Evolutionary conservation across 345 rosid species (phyloP).

Genomic region (Moringa oleifera): DNA sequence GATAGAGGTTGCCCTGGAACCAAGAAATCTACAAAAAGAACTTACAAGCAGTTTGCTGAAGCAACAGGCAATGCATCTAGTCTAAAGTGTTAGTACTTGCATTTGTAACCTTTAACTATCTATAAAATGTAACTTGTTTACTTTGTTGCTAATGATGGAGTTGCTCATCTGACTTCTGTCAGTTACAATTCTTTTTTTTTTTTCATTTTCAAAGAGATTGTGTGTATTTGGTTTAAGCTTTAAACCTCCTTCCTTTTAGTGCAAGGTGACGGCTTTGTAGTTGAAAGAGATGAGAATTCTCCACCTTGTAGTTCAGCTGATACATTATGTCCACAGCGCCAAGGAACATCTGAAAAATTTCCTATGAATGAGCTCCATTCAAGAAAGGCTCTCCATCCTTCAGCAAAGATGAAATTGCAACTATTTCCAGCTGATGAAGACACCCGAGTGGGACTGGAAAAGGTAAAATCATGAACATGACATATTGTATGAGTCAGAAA

Average conservation of each 20-base stretch:
- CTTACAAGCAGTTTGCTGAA: slow-evolving; percentile 2
- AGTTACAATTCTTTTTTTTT: not conserved
- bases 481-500: not conserved
- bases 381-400: slow-evolving; percentile 25
- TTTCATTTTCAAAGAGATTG: not conserved
- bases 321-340: slow-evolving; percentile 11
- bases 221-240: slow-evolving; percentile 4
- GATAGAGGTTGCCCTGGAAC: slow-evolving; percentile 12
- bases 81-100: not conserved
- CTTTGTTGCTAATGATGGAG: not conserved
- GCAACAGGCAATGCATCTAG: slow-evolving; percentile 18
- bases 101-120: not conserved
- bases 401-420: slow-evolving; percentile 68
- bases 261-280: slow-evolving; percentile 8
- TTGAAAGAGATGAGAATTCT: slow-evolving; percentile 23
- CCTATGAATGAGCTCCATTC: slow-evolving; percentile 22
- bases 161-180: not conserved
- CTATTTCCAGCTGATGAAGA: slow-evolving; percentile 74
- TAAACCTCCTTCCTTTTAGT: slow-evolving; percentile 13
- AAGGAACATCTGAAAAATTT: slow-evolving; percentile 11
- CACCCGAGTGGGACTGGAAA: slow-evolving; percentile 60
- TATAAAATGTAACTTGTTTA: not conserved
- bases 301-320: slow-evolving; percentile 16
- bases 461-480: slow-evolving; percentile 34
- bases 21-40: slow-evolving; percentile 23